Evolutionary conservation across 208 protist genomes (phyloP).

Genomic region (Trypanosoma lewisi): DNA sequence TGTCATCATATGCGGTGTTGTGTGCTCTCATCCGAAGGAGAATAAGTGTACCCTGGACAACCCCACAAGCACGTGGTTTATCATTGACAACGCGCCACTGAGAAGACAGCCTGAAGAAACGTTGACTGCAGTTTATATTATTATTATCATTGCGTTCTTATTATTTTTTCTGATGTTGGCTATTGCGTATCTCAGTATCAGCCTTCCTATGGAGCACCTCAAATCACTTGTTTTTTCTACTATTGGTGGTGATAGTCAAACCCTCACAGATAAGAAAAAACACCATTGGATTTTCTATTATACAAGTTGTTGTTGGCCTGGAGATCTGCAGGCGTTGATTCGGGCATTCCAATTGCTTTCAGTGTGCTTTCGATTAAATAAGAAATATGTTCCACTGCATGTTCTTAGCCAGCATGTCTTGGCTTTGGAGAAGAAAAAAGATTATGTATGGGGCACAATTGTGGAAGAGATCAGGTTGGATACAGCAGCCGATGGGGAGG

Average conservation of each 20-base stretch:
- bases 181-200: conserved; percentile 72
- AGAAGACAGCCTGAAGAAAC: conserved; percentile 11
- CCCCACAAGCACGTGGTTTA: conserved; percentile 61
- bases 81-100: conserved; percentile 40
- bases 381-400: conserved; percentile 86
- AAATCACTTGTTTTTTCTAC: conserved; percentile 55
- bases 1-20: conserved; percentile 48
- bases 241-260: conserved; percentile 30
- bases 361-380: conserved; percentile 74
- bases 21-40: conserved; percentile 39
- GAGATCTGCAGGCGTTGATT: conserved; percentile 63
- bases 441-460: conserved; percentile 18
- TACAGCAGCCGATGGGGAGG: background rate
- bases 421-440: conserved; percentile 35
- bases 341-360: conserved; percentile 63
- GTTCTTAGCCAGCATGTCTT: conserved; percentile 61
- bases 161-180: conserved; percentile 56
- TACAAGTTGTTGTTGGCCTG: conserved; percentile 61
- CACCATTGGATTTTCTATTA: conserved; percentile 33
- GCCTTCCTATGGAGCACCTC: conserved; percentile 62
- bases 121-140: conserved; percentile 33
- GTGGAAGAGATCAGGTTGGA: conserved; percentile 3
- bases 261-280: conserved; percentile 19
- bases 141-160: conserved; percentile 53
- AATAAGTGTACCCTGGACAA: conserved; percentile 36